Evolutionary conservation across 2,329 filamentous ascomycete species (phyloP), one percentile per base, ranked within the genome.

Genomic region (Didymella exigua): DNA sequence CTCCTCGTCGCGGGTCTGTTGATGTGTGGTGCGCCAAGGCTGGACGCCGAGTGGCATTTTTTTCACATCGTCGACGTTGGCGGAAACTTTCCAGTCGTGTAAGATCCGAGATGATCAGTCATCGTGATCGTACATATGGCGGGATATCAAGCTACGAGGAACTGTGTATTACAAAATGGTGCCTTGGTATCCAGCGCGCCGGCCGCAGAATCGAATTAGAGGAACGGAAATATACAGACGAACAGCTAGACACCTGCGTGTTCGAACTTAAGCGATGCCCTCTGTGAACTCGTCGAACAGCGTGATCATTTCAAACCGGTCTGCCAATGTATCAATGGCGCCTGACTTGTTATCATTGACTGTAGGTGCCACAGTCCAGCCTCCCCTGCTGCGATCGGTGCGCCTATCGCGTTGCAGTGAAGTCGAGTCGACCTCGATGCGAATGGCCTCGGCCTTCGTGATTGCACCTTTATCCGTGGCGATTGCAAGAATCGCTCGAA

Each of bases 61-160:
- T 44, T 75, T 74, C n/a, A 66, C 64, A 37, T 71, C 66, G 0
- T 66, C 66, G 5, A 68, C 63, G 33, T 69, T 70, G 16, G 65
- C 61, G 9, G 24, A 5, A 26, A 26, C 24, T 26, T 26, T 9
- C 24, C 9, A 5, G 24, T 26, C 9, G 24, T 26, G 24, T 26
- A 9, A 26, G 9, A 26, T 26, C 24, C 9, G 5, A 9, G 24
- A 26, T 5, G 9, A 26, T 13, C 3, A 14, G 18, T 18, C 16
- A 13, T 21, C 3, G 5, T 21, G n/a, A 10, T 54, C 41, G 6
- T 45, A 46, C 30, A 11, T 46, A 45, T 34, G 18, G 26, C 18
- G 4, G 2, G 7, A 14, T 13, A 14, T 21, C 30, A 11, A 24
- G 9, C 4, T n/a, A 21, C 14, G 21, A 31, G 11, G 24, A 49